Base-by-base conservation (phyloP, 148 eudicot species). In the Cornus suecica region DNA sequence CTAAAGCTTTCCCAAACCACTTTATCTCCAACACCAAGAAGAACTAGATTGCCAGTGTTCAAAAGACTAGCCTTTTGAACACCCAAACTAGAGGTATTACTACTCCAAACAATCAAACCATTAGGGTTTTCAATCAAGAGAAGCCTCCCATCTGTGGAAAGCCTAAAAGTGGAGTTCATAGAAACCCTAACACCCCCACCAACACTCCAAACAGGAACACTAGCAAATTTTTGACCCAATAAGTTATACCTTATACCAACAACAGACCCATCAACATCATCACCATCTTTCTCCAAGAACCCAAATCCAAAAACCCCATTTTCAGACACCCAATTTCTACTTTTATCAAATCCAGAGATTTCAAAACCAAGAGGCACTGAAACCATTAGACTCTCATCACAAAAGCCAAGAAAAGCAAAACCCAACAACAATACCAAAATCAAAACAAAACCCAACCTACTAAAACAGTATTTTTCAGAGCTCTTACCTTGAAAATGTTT, bases 241-340 rank as follows among this genome's bases (percentile, higher is more conserved):
- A 89, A 68, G 31, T 86, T 87, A 77, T 89, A 89, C 79, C 82
- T 86, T 73, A 89, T 76, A 2, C 90, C 90, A 71, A 89, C 92
- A 74, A 68, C 58, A 83, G 78, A 74, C 51, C 84, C 84, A 74
- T 80, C 84, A 79, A 23, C 14, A 77, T 83, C 78, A 76, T 75
- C 77, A 75, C 72, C 68, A 60, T 65, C 76, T 64, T 73, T 86
- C 74, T 82, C 83, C 82, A 83, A 69, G 73, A 86, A 88, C 72
- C 92, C 92, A 81, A 88, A 88, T 73, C 83, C 83, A 84, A 88
- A 88, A 75, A 83, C 80, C 74, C 89, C 87, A 88, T 84, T 88
- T 79, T 80, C 84, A 68, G 92, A 88, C 58, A 88, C 85, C 89
- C 82, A 88, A 67, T 51, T 84, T 5, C 63, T 75, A 54, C 27